These are phyloP conservation scores for Glycine latifolia DNA, from an alignment of 306 rosid genomes.

Conservation along the genomic window DNA sequence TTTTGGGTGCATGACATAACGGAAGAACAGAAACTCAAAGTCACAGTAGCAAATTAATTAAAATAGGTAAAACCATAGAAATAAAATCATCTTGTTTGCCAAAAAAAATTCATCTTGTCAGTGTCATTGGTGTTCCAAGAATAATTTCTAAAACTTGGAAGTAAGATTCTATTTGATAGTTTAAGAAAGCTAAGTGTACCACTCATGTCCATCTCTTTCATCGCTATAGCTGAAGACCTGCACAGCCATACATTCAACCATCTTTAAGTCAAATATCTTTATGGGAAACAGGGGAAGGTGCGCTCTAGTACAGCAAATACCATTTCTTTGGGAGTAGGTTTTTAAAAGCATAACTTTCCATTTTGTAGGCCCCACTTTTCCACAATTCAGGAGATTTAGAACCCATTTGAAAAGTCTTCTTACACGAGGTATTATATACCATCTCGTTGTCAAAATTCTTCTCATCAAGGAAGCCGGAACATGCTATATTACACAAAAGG, in stretches of 20 bases:
- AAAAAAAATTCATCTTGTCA: not conserved
- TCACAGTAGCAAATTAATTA: not conserved
- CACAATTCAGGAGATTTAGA: constrained; percentile 50
- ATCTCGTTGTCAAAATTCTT: constrained; percentile 55
- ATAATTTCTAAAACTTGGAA: constrained; percentile 18
- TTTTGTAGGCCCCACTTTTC: constrained; percentile 46
- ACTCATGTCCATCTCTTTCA: constrained; percentile 58
- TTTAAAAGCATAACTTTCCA: constrained; percentile 56
- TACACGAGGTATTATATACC: constrained; percentile 57
- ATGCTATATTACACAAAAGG: constrained; percentile 50
- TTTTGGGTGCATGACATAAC: constrained; percentile 20
- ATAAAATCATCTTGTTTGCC: constrained; percentile 3
- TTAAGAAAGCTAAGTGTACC: constrained; percentile 57
- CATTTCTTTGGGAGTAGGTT: constrained; percentile 59
- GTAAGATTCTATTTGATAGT: constrained; percentile 27
- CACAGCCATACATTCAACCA: constrained; percentile 44
- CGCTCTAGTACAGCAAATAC: constrained; percentile 42
- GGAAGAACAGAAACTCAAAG: constrained; percentile 26
- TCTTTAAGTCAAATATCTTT: constrained; percentile 38
- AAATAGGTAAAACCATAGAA: not conserved
- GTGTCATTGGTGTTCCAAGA: constrained; percentile 30
- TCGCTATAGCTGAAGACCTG: constrained; percentile 62
- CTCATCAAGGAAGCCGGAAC: constrained; percentile 55
- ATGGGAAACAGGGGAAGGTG: constrained; percentile 31
- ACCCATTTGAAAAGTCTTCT: constrained; percentile 56